These are phyloP conservation scores for Phyllosticta citribraziliensis DNA, from an alignment of 2,329 filamentous ascomycete species.

Conservation along the genomic window DNA sequence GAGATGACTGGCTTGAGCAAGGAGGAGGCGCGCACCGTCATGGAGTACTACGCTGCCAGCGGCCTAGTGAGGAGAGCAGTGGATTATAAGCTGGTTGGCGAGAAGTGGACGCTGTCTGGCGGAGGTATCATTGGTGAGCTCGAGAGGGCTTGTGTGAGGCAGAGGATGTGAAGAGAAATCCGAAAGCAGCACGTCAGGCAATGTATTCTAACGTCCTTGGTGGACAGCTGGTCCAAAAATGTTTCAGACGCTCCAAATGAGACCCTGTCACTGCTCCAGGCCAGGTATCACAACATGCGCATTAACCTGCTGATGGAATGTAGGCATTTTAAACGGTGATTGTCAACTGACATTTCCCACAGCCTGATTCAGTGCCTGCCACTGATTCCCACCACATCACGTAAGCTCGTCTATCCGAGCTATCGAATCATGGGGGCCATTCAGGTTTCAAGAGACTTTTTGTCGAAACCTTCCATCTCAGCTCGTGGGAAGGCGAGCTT, in stretches of 20 bases:
- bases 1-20: conserved; percentile 60
- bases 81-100: conserved; percentile 59
- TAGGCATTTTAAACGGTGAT: not conserved
- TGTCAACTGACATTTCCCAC: not conserved
- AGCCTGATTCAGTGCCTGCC: not conserved
- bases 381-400: not conserved
- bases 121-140: conserved; percentile 79
- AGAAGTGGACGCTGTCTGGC: conserved; percentile 77
- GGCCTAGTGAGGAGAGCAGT: conserved; percentile 65
- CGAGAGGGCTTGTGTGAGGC: conserved; percentile 53
- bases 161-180: conserved; percentile 22
- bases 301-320: not conserved
- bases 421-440: not conserved
- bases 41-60: conserved; percentile 91
- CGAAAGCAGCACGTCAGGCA: not conserved
- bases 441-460: not conserved
- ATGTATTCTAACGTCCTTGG: not conserved
- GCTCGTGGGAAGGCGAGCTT: not conserved
- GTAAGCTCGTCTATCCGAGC: not conserved
- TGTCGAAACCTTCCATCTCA: not conserved
- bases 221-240: not conserved
- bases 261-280: not conserved
- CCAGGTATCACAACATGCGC: not conserved
- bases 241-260: not conserved
- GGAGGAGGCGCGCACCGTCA: conserved; percentile 63